A percentile compares a stretch with the other conserved stretches of the same genome.
Conservation (phyloP, 1,284 basidiomycete species). For the Sanguinoderma infundibulare region DNA sequence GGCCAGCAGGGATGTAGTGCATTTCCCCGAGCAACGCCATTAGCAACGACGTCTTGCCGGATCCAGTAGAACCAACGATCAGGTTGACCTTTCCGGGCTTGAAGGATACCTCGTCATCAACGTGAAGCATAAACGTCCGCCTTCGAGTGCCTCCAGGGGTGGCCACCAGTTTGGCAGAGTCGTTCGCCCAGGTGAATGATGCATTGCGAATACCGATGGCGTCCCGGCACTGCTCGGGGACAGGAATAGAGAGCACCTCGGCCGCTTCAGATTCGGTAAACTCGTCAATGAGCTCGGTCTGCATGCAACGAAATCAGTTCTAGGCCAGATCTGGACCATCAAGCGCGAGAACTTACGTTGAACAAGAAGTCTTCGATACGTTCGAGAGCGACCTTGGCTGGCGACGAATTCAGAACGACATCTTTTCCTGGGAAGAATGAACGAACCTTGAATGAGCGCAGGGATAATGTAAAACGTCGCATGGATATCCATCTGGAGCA, state of each 20-base stretch:
- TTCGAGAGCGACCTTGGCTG: slow-evolving; percentile 49
- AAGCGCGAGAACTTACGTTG: slow-evolving; percentile 37
- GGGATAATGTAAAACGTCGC: slow-evolving; percentile 38
- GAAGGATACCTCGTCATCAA: slow-evolving; percentile 61
- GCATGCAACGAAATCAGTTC: neutral
- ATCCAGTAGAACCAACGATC: slow-evolving; percentile 65
- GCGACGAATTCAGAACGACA: neutral
- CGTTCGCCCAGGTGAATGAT: slow-evolving; percentile 45
- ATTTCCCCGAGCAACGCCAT: slow-evolving; percentile 68
- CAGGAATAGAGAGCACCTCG: neutral
- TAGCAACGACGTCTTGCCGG: slow-evolving; percentile 54
- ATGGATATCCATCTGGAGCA: slow-evolving; percentile 39
- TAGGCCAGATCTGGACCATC: neutral
- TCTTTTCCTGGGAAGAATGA: too few relatives aligned
- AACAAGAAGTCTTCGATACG: slow-evolving; percentile 52
- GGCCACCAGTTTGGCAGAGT: slow-evolving; percentile 25
- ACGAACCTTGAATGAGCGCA: slow-evolving; percentile 31
- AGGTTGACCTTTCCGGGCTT: slow-evolving; percentile 62
- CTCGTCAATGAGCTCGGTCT: slow-evolving; percentile 56
- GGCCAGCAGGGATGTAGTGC: slow-evolving; percentile 57
- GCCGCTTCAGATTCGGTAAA: slow-evolving; percentile 33
- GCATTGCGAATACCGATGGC: slow-evolving; percentile 47
- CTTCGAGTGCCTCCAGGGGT: slow-evolving; percentile 31
- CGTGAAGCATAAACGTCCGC: slow-evolving; percentile 50
- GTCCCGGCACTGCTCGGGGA: slow-evolving; percentile 22